Evolutionary conservation across 2,329 filamentous ascomycete genomes (phyloP).

Genomic region (Ampelomyces quisqualis): DNA sequence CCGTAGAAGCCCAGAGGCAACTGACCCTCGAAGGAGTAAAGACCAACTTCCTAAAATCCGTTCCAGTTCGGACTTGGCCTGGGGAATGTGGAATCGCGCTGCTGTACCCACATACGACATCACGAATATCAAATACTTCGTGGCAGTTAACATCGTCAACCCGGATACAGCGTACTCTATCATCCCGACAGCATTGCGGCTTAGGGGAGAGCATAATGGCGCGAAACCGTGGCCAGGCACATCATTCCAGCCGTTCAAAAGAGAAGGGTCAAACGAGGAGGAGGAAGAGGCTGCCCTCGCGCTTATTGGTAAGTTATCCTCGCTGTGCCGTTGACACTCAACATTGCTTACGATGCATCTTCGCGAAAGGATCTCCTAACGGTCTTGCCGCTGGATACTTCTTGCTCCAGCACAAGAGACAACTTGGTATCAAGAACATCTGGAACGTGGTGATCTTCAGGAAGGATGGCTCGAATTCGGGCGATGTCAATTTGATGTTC

Average conservation of each 20-base stretch:
- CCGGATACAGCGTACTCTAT: not conserved
- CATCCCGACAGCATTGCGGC: not conserved
- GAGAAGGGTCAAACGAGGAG: not conserved
- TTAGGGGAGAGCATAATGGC: not conserved
- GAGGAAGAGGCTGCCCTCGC: not conserved
- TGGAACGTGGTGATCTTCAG: no score
- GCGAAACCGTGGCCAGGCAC: not conserved
- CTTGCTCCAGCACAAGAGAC: not conserved
- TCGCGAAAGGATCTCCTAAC: not conserved
- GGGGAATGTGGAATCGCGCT: not conserved
- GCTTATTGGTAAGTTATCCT: not conserved
- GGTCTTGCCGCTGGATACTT: not conserved
- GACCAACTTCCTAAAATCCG: not conserved
- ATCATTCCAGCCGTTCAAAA: not conserved
- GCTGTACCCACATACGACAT: not conserved
- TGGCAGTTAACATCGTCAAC: not conserved
- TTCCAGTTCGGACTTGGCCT: not conserved
- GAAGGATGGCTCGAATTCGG: no score
- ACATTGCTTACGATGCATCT: no score
- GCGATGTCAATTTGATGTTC: no score
- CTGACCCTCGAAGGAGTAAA: not conserved
- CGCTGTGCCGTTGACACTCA: no score
- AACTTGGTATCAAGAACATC: not conserved
- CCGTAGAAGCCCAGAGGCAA: not conserved
- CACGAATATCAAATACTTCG: not conserved